A percentile compares a stretch with the other conserved stretches of the same genome.
Evolutionary conservation across 2,329 filamentous ascomycete species (phyloP).

Genomic region (Cladophialophora psammophila): DNA sequence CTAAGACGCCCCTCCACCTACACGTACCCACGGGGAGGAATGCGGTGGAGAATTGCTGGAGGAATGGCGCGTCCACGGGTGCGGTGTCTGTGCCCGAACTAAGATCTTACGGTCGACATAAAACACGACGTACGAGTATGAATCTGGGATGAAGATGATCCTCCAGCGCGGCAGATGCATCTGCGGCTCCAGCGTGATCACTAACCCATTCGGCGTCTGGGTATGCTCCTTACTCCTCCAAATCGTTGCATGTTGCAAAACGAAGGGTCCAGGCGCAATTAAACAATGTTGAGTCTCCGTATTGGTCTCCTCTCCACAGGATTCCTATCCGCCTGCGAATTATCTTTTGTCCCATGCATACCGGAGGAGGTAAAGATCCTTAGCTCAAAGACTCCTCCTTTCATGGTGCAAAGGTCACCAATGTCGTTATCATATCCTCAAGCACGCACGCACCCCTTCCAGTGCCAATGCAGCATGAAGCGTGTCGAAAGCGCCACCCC

Average conservation of each 20-base stretch:
- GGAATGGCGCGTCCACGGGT: not conserved
- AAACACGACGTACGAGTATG: not conserved
- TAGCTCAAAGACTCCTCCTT: not conserved
- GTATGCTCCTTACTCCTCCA: too few species aligned
- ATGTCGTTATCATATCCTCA: not conserved
- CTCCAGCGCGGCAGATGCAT: not conserved
- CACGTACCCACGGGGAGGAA: not conserved
- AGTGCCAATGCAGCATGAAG: not conserved
- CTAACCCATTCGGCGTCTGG: too few species aligned
- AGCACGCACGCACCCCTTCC: not conserved
- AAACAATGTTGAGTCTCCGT: not conserved
- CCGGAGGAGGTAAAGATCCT: not conserved
- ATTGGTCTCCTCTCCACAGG: not conserved
- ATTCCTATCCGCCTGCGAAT: not conserved
- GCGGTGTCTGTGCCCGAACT: not conserved
- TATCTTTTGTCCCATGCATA: not conserved
- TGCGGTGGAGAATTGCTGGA: not conserved
- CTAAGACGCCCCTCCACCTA: not conserved
- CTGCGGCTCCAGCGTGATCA: too few species aligned
- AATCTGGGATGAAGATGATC: not conserved
- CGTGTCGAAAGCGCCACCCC: not conserved
- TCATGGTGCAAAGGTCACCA: not conserved
- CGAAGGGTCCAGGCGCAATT: not conserved
- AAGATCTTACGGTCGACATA: not conserved
- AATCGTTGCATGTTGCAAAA: not conserved